Evolutionary conservation across 345 rosid genomes (phyloP).

Genomic region (Populus davidiana): DNA sequence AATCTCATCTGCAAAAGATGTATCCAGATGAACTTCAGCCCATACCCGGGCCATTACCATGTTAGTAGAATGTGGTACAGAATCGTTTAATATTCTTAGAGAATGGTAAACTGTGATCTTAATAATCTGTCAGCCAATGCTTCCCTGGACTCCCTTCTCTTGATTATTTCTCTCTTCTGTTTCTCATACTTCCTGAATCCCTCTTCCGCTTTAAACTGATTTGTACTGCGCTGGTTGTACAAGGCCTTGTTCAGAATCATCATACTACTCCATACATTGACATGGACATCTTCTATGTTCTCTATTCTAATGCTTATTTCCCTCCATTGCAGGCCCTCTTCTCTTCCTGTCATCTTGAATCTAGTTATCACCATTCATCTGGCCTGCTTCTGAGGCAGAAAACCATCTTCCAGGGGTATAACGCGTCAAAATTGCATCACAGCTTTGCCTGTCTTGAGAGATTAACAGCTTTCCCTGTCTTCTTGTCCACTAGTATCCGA

Average conservation of each 20-base stretch:
- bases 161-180: slow-evolving; percentile 18
- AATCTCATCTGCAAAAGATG: background rate
- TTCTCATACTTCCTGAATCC: slow-evolving; percentile 16
- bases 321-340: slow-evolving; percentile 3
- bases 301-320: slow-evolving; percentile 32
- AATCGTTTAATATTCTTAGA: background rate
- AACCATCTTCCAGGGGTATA: slow-evolving; percentile 18
- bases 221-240: slow-evolving; percentile 16
- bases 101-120: slow-evolving; percentile 12
- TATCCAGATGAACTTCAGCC: background rate
- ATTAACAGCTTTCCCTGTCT: slow-evolving; percentile 32
- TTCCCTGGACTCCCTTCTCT: slow-evolving; percentile 12
- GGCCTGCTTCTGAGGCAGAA: slow-evolving; percentile 22
- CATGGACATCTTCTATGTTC: slow-evolving; percentile 22
- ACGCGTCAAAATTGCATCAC: slow-evolving; percentile 31
- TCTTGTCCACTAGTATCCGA: slow-evolving; percentile 41
- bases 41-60: background rate
- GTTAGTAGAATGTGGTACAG: background rate
- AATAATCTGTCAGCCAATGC: slow-evolving; percentile 21
- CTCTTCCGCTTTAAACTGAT: slow-evolving; percentile 12
- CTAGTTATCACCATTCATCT: slow-evolving; percentile 20
- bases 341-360: slow-evolving; percentile 14
- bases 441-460: slow-evolving; percentile 27
- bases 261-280: slow-evolving; percentile 16
- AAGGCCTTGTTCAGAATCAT: slow-evolving; percentile 33